A percentile compares a stretch with the other conserved stretches of the same genome.
Evolutionary conservation across 495 filamentous ascomycete genomes (phyloP).

Genomic region (Lindgomyces ingoldianus): DNA sequence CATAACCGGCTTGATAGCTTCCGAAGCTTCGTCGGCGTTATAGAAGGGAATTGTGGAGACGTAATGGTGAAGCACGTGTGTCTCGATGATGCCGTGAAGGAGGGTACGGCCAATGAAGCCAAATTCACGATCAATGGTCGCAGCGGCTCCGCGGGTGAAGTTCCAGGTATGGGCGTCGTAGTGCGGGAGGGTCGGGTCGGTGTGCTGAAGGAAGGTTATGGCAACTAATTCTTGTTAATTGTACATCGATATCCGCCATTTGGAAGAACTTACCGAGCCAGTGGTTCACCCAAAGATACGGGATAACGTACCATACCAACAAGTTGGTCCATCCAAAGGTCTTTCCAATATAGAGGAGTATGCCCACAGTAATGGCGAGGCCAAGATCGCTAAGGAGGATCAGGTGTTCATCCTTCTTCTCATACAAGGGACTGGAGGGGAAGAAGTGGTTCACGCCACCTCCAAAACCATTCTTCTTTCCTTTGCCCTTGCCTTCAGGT

Average conservation of each 20-base stretch:
- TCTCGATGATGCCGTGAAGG: conserved; percentile 90
- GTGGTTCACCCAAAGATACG: conserved; percentile 98
- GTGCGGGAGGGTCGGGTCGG: conserved; percentile 82
- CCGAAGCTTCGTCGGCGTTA: conserved; percentile 82
- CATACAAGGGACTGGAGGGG: conserved; percentile 83
- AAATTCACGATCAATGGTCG: conserved; percentile 86
- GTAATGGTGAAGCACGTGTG: conserved; percentile 88
- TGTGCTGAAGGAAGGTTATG: conserved; percentile 84
- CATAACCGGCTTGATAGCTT: conserved; percentile 81
- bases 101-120: conserved; percentile 84
- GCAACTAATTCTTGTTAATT: conserved; percentile 43
- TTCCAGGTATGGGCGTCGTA: conserved; percentile 77
- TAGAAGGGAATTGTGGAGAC: conserved; percentile 87
- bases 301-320: conserved; percentile 88
- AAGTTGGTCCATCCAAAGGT: conserved; percentile 84
- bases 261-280: conserved; percentile 70
- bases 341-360: conserved; percentile 48
- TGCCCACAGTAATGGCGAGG: conserved; percentile 40
- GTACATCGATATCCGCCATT: conserved; percentile 2
- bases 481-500: conserved; percentile 70
- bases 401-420: conserved; percentile 70
- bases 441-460: conserved; percentile 91
- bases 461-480: conserved; percentile 79
- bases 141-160: conserved; percentile 80
- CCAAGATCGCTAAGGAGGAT: conserved; percentile 76